These are phyloP conservation scores for Diplodia sapinea DNA, from an alignment of 2,329 filamentous ascomycete species.

Conservation along the genomic window DNA sequence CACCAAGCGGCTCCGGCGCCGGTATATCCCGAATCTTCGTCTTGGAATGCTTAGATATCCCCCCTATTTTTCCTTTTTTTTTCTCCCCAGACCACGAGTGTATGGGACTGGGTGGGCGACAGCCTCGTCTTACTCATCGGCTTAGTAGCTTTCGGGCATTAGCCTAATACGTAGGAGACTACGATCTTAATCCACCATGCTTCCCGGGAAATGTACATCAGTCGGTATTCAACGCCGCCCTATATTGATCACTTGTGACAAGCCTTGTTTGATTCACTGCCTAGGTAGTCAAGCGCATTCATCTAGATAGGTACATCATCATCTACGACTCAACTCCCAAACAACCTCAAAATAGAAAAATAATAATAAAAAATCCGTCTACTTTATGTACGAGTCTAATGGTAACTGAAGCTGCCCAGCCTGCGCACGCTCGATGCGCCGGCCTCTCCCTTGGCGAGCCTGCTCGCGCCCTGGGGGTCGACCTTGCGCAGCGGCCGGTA, in stretches of 20 bases:
- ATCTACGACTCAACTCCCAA: not conserved
- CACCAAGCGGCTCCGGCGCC: conserved; percentile 2
- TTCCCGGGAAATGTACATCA: not conserved
- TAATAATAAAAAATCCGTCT: no score
- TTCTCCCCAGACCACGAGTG: not conserved
- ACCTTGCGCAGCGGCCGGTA: conserved; percentile 70
- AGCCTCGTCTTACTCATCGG: not conserved
- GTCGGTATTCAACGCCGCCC: not conserved
- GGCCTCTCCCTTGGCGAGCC: conserved; percentile 65
- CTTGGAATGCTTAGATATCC: conserved; percentile 19
- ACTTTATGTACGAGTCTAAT: not conserved
- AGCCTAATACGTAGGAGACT: not conserved
- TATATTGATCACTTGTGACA: not conserved
- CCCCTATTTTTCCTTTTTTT: not conserved
- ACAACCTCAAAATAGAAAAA: not conserved
- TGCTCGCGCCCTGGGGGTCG: conserved; percentile 56
- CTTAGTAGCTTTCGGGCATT: not conserved
- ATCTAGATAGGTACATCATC: not conserved
- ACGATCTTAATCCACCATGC: not conserved
- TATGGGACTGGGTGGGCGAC: not conserved
- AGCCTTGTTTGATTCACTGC: not conserved
- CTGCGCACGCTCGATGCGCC: conserved; percentile 49
- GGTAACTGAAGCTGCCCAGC: conserved; percentile 16
- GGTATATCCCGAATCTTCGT: conserved; percentile 17
- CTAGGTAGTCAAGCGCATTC: not conserved